Conservation (phyloP, 2,329 filamentous ascomycete genomes). For the Xylaria sp. region DNA sequence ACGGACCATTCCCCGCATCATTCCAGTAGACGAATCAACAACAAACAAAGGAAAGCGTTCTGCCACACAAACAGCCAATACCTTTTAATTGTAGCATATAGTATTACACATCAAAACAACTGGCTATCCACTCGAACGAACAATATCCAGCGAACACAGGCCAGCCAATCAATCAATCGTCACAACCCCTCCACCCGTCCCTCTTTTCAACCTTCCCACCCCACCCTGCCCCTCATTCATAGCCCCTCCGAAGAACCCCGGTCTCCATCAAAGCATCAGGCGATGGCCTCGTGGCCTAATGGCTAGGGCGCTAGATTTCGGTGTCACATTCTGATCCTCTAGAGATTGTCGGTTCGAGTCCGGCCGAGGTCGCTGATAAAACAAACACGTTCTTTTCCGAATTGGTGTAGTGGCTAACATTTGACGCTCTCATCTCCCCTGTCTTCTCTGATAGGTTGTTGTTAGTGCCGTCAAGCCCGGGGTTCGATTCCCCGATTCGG, state of each 20-base stretch:
- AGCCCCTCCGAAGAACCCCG: background rate
- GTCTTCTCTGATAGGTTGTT: background rate
- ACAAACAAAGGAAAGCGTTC: too few species aligned
- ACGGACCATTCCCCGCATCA: too few species aligned
- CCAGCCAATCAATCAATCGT: background rate
- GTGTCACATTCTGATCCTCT: slow-evolving; percentile 27
- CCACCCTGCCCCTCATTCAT: background rate
- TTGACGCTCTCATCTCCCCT: slow-evolving; percentile 48
- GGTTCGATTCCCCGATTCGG: slow-evolving; percentile 51
- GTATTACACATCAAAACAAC: too few species aligned
- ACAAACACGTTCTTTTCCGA: slow-evolving; percentile 41
- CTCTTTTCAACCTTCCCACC: background rate
- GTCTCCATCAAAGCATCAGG: slow-evolving; percentile 3
- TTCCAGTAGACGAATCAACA: too few species aligned
- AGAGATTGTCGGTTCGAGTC: slow-evolving; percentile 41
- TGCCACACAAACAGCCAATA: too few species aligned
- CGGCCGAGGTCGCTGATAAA: slow-evolving; percentile 34
- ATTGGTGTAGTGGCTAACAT: slow-evolving; percentile 53
- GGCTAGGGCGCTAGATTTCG: slow-evolving; percentile 40
- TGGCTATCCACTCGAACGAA: background rate
- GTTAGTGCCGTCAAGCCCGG: slow-evolving; percentile 43
- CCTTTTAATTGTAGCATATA: background rate
- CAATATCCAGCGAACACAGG: background rate
- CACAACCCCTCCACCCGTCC: background rate
- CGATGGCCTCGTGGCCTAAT: slow-evolving; percentile 40